Conservation (phyloP, 257 asterid genomes). For the Euphrasia confusa region DNA sequence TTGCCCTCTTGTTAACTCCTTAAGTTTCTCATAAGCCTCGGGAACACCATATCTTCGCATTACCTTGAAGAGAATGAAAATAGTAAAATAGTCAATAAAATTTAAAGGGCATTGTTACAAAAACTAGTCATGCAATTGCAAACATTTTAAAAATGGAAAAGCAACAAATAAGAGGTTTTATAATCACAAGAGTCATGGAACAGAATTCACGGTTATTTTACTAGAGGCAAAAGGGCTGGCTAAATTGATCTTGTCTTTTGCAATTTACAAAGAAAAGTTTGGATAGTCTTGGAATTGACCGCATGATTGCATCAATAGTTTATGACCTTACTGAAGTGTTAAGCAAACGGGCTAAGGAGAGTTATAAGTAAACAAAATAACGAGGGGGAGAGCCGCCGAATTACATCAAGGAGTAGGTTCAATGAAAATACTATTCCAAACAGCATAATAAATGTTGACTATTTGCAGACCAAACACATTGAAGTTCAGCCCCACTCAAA, state of each 20-base stretch:
- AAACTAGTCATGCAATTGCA: background rate
- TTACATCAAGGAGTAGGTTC: background rate
- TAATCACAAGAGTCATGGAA: background rate
- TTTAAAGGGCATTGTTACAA: background rate
- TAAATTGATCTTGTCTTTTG: background rate
- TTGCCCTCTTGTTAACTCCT: constrained; percentile 90
- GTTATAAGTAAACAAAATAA: background rate
- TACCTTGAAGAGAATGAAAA: constrained; percentile 40
- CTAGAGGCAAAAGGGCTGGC: background rate
- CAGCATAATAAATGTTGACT: background rate
- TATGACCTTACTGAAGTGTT: background rate
- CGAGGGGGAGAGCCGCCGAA: background rate
- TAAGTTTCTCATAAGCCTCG: constrained; percentile 89
- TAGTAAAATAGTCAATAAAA: background rate
- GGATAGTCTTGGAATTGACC: background rate
- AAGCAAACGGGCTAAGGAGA: background rate
- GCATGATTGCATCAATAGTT: background rate
- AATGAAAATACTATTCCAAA: background rate
- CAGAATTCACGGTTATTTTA: background rate
- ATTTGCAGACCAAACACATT: background rate
- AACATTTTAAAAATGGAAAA: background rate
- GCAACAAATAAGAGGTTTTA: background rate
- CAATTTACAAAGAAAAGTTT: background rate
- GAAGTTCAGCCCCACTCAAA: background rate
- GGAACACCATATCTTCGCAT: constrained; percentile 89